Evolutionary conservation across 1,284 basidiomycete genomes (phyloP).

Genomic region (Cutaneotrichosporon dermatis): DNA sequence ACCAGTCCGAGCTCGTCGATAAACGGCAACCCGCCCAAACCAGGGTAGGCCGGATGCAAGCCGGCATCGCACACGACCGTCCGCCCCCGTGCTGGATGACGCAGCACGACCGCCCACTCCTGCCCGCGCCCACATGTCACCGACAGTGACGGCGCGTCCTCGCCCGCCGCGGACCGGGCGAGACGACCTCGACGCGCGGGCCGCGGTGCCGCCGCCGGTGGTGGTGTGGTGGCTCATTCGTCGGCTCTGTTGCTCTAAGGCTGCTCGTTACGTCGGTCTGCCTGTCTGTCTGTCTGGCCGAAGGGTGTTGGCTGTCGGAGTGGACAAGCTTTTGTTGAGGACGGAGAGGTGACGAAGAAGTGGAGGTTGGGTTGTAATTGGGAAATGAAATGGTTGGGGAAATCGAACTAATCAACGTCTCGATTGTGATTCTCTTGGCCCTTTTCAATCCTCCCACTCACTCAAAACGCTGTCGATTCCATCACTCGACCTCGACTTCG

Average conservation of each 20-base stretch:
- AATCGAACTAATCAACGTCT: too few species aligned
- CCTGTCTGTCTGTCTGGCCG: too few species aligned
- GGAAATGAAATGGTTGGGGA: too few species aligned
- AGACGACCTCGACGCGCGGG: constrained; percentile 29
- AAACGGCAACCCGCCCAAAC: constrained; percentile 92
- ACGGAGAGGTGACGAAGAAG: too few species aligned
- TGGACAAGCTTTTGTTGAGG: too few species aligned
- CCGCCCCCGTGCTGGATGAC: constrained; percentile 88
- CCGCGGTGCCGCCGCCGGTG: constrained; percentile 14
- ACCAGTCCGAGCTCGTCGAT: constrained; percentile 98
- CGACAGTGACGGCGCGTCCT: constrained; percentile 43
- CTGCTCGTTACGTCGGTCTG: too few species aligned
- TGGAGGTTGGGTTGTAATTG: too few species aligned
- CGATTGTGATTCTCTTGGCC: too few species aligned
- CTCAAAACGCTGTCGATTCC: too few species aligned
- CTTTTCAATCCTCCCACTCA: too few species aligned
- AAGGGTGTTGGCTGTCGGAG: too few species aligned
- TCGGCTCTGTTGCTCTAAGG: background rate
- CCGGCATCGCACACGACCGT: constrained; percentile 96
- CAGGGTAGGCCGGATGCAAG: constrained; percentile 92
- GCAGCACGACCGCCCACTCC: constrained; percentile 92
- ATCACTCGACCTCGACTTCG: too few species aligned
- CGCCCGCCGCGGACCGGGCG: constrained; percentile 12
- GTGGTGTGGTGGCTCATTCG: constrained; percentile 6
- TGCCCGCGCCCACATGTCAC: constrained; percentile 93